phyloP scores from a whole-genome alignment of 2,329 filamentous ascomycete genomes.

The Ceratocystis huliohia region DNA sequence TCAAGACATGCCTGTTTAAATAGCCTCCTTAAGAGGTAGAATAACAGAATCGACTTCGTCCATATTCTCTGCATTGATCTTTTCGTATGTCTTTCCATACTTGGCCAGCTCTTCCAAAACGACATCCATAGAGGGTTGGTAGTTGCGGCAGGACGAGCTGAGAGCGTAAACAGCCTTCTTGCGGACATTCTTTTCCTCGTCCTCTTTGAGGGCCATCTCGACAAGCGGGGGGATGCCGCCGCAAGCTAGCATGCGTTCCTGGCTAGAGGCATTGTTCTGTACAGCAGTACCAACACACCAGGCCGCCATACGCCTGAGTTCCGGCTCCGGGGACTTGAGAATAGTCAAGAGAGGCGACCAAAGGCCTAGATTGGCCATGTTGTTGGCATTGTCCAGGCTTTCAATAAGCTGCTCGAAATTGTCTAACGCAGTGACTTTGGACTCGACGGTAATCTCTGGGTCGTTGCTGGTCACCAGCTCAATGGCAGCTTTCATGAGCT shows the following conservation, averaged over 20 bases:
- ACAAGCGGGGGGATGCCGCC: slow-evolving; percentile 62
- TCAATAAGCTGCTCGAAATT: slow-evolving; percentile 92
- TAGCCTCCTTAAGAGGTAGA: slow-evolving; percentile 37
- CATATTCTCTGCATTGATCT: slow-evolving; percentile 78
- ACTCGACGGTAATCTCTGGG: slow-evolving; percentile 53
- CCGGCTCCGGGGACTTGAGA: slow-evolving; percentile 53
- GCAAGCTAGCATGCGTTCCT: slow-evolving; percentile 53
- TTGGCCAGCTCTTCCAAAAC: slow-evolving; percentile 50
- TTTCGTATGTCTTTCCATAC: slow-evolving; percentile 41
- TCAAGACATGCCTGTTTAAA: background rate
- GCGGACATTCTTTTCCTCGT: slow-evolving; percentile 50
- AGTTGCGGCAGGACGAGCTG: slow-evolving; percentile 76
- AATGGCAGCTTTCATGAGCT: slow-evolving; percentile 82
- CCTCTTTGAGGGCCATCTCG: slow-evolving; percentile 46
- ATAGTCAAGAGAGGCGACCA: slow-evolving; percentile 70
- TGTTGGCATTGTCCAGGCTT: slow-evolving; percentile 92
- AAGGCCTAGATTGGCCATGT: slow-evolving; percentile 63
- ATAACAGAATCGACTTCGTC: slow-evolving; percentile 68
- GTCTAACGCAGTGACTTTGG: slow-evolving; percentile 77
- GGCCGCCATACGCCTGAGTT: slow-evolving; percentile 74
- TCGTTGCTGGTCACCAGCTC: slow-evolving; percentile 52
- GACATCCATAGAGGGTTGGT: slow-evolving; percentile 66
- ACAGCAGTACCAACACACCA: slow-evolving; percentile 92
- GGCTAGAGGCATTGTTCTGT: slow-evolving; percentile 81
- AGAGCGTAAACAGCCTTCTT: slow-evolving; percentile 85